These are phyloP conservation scores for Penicillium thymicola DNA, from an alignment of 2,329 filamentous ascomycete species.

Conservation along the genomic window DNA sequence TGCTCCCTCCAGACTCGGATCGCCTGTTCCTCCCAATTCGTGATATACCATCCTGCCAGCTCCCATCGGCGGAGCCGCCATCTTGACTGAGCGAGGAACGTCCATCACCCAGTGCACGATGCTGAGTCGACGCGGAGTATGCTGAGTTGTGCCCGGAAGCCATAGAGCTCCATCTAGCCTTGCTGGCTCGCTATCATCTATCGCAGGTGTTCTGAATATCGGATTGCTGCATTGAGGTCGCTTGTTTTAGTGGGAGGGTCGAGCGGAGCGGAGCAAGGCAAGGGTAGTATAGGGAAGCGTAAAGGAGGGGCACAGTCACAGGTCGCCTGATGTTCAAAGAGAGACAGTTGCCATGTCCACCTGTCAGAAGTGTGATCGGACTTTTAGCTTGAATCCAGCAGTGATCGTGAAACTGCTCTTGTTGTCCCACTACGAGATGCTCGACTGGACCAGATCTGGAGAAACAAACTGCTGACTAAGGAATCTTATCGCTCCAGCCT, in stretches of 20 bases:
- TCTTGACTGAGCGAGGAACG: conserved; percentile 40
- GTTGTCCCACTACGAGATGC: conserved; percentile 5
- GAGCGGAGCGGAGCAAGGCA: conserved; percentile 24
- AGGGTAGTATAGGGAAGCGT: conserved; percentile 24
- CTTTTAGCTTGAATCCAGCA: background rate
- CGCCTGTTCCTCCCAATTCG: conserved; percentile 42
- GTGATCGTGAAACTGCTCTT: conserved; percentile 1
- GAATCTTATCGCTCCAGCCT: background rate
- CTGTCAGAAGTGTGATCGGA: background rate
- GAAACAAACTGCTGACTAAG: conserved; percentile 25
- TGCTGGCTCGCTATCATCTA: conserved; percentile 34
- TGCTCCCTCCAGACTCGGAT: conserved; percentile 55
- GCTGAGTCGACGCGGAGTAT: conserved; percentile 43
- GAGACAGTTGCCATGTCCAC: background rate
- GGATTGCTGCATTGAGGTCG: conserved; percentile 33
- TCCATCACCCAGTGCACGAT: conserved; percentile 38
- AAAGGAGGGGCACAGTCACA: conserved; percentile 25
- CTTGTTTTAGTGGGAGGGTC: conserved; percentile 11
- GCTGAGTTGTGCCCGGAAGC: conserved; percentile 44
- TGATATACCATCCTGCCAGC: conserved; percentile 36
- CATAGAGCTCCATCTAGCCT: conserved; percentile 46
- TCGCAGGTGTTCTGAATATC: conserved; percentile 25
- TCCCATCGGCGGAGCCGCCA: conserved; percentile 37
- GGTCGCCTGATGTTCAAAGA: conserved; percentile 15
- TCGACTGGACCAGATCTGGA: conserved; percentile 3